Evolutionary conservation across 371 early-diverging fungal genomes (phyloP), one percentile per base, ranked within the genome.

Genomic region (Saksenaea vasiformis): DNA sequence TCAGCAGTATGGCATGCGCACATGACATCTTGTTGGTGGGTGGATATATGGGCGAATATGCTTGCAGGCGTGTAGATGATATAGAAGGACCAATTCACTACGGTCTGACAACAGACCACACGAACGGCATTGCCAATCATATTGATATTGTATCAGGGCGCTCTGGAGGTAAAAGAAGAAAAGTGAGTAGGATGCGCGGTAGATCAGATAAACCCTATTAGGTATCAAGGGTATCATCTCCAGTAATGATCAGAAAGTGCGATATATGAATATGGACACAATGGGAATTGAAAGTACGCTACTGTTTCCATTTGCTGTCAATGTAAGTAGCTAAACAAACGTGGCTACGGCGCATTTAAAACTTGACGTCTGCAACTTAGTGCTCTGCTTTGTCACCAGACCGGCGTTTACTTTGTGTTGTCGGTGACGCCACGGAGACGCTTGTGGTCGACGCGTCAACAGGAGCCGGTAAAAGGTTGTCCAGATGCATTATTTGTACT

Each of bases 1-100:
- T 90, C 27, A 87, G 85, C 36, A 85, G 91, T 10, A 73, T 93
- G 83, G 83, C 84, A 0, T 92, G 92, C 22, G 87, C 84, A 15
- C 63, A 82, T 34, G 72, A 74, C 41, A 75, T 78, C 2, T 17
- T 77, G 15, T 58, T 80, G n/a, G 68, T 67, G 8, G 80, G 80
- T 9, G 75, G 77, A 13, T 82, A 72, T 54, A 59, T 59, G 47
- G 89, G 89, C 1, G 86, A 84, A 61, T 84, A 70, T 67, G 64
- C 64, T 10, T 74, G 56, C 19, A 58, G 66, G 37, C 54, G 73
- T 11, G n/a, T 77, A 13, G 72, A 73, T 66, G 62, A 66, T 54
- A 26, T 17, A 19, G 54, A 67, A 54, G 67, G 54, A 13, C 63
- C 38, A 36, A 65, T 68, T 13, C 75, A 58, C 55, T 76, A 64